Conservation (phyloP, 331 rosid genomes). For the Arachis monticola region DNA sequence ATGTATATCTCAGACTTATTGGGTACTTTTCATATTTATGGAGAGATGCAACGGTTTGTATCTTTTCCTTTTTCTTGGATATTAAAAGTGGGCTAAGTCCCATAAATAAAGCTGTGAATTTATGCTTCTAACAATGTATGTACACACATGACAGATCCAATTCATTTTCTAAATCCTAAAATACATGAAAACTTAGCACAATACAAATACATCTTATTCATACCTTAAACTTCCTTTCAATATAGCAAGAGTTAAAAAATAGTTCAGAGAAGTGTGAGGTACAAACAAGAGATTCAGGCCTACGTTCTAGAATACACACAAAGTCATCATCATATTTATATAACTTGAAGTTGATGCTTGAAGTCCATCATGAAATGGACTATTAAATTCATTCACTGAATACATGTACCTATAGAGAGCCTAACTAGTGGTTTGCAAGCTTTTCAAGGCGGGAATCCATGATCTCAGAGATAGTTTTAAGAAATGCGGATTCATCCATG, state of each 20-base stretch:
- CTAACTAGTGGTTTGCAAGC: slow-evolving; percentile 49
- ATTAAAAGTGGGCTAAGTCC: too few species aligned
- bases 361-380: slow-evolving; percentile 60
- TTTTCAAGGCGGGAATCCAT: slow-evolving; percentile 69
- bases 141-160: slow-evolving; percentile 36
- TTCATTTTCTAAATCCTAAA: slow-evolving; percentile 26
- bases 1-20: too few species aligned
- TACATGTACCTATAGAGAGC: slow-evolving; percentile 29
- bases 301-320: slow-evolving; percentile 37
- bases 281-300: slow-evolving; percentile 37
- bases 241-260: slow-evolving; percentile 31
- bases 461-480: slow-evolving; percentile 56
- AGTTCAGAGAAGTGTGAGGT: slow-evolving; percentile 45
- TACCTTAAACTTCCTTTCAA: slow-evolving; percentile 43
- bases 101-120: neutral
- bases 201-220: slow-evolving; percentile 45
- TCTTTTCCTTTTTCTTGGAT: neutral
- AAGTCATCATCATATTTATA: slow-evolving; percentile 40
- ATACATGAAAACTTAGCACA: slow-evolving; percentile 19
- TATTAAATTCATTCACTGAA: slow-evolving; percentile 29
- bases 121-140: slow-evolving; percentile 12
- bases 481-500: slow-evolving; percentile 65
- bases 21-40: too few species aligned
- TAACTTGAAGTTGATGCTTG: too few species aligned
- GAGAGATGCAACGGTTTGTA: too few species aligned